These are phyloP conservation scores for Anethum foeniculum DNA, from an alignment of 140 eudicot species.

Conservation along the genomic window DNA sequence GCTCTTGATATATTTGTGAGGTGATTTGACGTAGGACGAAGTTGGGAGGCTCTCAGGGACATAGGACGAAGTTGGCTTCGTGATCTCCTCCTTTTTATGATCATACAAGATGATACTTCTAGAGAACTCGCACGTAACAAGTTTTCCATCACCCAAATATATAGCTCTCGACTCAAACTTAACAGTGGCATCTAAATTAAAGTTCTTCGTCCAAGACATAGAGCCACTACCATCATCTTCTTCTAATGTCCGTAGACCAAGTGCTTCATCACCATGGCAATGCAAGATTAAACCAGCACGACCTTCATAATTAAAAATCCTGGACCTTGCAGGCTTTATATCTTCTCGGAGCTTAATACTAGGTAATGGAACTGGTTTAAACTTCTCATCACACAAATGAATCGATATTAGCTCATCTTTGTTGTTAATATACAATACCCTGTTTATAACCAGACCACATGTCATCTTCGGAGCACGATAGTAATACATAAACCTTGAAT, in stretches of 20 bases:
- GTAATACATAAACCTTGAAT: no score
- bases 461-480: no score
- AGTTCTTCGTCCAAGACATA: no score
- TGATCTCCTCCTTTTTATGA: not conserved
- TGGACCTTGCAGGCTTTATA: not conserved
- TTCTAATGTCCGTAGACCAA: not conserved
- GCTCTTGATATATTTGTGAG: not conserved
- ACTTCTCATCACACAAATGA: not conserved
- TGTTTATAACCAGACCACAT: no score
- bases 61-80: not conserved
- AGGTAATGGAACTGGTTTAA: not conserved
- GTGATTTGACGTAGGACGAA: no score
- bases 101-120: not conserved
- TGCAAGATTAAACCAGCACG: not conserved
- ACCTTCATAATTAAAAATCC: not conserved
- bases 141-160: not conserved
- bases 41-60: no score
- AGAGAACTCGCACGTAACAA: not conserved
- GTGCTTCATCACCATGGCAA: not conserved
- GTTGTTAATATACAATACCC: no score
- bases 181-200: no score
- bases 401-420: not conserved
- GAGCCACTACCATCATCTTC: not conserved
- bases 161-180: no score
- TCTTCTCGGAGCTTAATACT: not conserved